Evolutionary conservation across 768 basidiomycete genomes (phyloP).

Genomic region (Nevesoporus exiguus): DNA sequence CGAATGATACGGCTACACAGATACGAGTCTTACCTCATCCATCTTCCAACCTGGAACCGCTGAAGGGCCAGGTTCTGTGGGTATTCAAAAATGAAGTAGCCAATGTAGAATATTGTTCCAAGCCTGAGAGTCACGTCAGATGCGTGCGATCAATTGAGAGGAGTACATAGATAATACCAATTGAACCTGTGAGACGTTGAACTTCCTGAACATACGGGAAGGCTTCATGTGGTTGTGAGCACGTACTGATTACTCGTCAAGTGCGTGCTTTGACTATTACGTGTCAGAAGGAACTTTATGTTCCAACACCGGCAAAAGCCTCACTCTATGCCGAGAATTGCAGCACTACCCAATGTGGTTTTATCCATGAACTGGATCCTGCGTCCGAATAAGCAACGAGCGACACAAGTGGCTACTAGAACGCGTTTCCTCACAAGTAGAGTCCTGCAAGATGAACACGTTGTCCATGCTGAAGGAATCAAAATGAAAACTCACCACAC

Average conservation of each 20-base stretch:
- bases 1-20: background rate
- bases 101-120: conserved; percentile 71
- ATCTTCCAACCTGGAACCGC: conserved; percentile 71
- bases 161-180: conserved; percentile 39
- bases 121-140: conserved; percentile 43
- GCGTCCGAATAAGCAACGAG: background rate
- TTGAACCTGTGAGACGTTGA: conserved; percentile 47
- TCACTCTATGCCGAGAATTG: conserved; percentile 69
- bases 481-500: conserved; percentile 50
- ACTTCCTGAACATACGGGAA: background rate
- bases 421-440: conserved; percentile 42
- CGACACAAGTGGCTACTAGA: background rate
- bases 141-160: background rate
- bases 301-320: conserved; percentile 8
- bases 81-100: conserved; percentile 68
- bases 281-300: background rate
- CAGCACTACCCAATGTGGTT: conserved; percentile 61
- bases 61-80: conserved; percentile 73
- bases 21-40: conserved; percentile 58
- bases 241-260: conserved; percentile 62
- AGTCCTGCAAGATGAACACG: conserved; percentile 36
- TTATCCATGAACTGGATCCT: conserved; percentile 81
- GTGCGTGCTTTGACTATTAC: conserved; percentile 51
- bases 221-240: background rate
- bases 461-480: background rate